Evolutionary conservation across 805 yeast genomes (phyloP).

Genomic region (Dipodascopsis uninucleata): DNA sequence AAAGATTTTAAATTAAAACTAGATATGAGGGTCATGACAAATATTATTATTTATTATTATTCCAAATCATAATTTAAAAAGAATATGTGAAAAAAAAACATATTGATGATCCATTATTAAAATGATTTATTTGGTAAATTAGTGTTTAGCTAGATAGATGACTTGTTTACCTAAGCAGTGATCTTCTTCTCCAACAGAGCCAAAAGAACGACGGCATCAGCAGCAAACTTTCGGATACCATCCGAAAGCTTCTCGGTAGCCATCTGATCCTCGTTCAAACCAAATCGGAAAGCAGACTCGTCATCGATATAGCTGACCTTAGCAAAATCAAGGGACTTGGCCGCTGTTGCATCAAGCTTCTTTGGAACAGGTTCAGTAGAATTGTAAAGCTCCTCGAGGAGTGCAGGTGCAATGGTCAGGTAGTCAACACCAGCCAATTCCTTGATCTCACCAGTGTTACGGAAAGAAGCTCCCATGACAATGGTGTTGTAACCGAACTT

Average conservation of each 20-base stretch:
- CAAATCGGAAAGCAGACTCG: slow-evolving; percentile 87
- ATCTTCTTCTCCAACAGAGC: slow-evolving; percentile 28
- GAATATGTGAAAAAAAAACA: no score
- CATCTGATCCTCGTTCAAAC: slow-evolving; percentile 94
- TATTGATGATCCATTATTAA: no score
- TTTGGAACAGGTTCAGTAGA: slow-evolving; percentile 77
- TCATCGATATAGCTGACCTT: slow-evolving; percentile 80
- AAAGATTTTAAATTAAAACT: no score
- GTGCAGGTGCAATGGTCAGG: slow-evolving; percentile 90
- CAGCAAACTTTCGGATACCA: slow-evolving; percentile 96
- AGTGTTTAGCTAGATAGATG: no score
- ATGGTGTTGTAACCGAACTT: slow-evolving; percentile 93
- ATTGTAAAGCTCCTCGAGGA: slow-evolving; percentile 82
- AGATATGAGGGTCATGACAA: no score
- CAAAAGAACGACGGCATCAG: slow-evolving; percentile 75
- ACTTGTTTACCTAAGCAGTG: slow-evolving; percentile 6
- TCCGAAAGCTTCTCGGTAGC: slow-evolving; percentile 95
- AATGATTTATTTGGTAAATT: no score
- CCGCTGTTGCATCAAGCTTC: slow-evolving; percentile 69
- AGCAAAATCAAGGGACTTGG: slow-evolving; percentile 48
- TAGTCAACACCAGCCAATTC: slow-evolving; percentile 96
- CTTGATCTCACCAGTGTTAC: slow-evolving; percentile 92
- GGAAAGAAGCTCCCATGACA: slow-evolving; percentile 99
- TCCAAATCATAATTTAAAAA: no score
- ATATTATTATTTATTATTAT: no score